Percentiles rank a stretch among this genome's conserved stretches.
Conservation (phyloP, 2,329 filamentous ascomycete genomes). For the Penicillium italicum region DNA sequence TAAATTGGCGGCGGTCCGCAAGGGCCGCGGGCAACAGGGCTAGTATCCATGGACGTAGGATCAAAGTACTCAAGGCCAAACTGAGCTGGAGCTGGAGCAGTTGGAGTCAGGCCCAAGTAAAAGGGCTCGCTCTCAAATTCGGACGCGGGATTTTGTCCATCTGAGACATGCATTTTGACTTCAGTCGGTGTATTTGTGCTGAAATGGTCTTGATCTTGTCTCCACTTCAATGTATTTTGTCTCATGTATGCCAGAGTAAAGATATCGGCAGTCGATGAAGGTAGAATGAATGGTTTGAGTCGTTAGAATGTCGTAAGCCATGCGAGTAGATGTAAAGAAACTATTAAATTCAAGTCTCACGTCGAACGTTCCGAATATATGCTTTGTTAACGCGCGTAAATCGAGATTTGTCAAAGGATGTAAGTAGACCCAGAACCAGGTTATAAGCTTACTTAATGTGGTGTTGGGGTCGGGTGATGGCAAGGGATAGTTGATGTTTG, state of each 20-base stretch:
- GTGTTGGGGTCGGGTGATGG: too few species aligned
- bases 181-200: background rate
- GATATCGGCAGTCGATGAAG: background rate
- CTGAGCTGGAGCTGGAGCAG: background rate
- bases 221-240: background rate
- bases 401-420: too few species aligned
- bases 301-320: background rate
- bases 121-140: too few species aligned
- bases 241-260: background rate
- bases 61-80: background rate
- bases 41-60: background rate
- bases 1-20: background rate
- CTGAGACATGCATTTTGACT: background rate
- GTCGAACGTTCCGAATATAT: background rate
- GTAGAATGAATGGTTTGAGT: background rate
- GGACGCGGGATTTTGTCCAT: too few species aligned
- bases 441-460: background rate
- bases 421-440: background rate
- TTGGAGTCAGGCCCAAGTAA: background rate
- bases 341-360: background rate
- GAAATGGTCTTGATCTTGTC: background rate
- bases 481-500: background rate
- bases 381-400: background rate
- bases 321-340: background rate
- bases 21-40: background rate